Percentiles rank a stretch among this genome's conserved stretches.
Conservation (phyloP, 768 basidiomycete species). For the Russula olivacea region DNA sequence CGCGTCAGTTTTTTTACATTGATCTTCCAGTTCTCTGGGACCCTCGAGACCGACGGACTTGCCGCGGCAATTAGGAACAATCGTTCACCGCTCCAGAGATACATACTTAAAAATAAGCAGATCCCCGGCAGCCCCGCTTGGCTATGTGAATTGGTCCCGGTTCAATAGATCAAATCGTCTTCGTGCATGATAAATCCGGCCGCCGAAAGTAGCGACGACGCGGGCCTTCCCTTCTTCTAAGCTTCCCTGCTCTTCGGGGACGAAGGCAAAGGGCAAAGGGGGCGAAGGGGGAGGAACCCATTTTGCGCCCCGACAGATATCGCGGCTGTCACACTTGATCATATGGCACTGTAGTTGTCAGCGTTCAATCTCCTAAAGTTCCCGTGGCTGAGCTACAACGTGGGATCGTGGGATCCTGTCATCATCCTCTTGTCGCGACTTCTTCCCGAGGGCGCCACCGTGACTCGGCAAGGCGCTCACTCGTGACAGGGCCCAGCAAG, state of each 20-base stretch:
- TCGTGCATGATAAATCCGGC: slow-evolving; percentile 10
- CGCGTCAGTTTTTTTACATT: not conserved
- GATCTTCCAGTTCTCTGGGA: not conserved
- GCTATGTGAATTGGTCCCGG: slow-evolving; percentile 13
- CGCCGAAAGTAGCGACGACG: slow-evolving; percentile 8
- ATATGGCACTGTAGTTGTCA: not conserved
- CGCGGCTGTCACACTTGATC: not conserved
- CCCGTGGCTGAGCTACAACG: slow-evolving; percentile 4
- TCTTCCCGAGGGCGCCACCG: slow-evolving; percentile 8
- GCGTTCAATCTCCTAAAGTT: slow-evolving; percentile 3
- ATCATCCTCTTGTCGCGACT: not conserved
- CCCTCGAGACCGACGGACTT: slow-evolving; percentile 23
- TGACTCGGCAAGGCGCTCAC: not conserved
- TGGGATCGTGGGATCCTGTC: slow-evolving; percentile 15
- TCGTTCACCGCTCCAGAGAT: slow-evolving; percentile 16
- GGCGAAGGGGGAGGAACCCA: not conserved
- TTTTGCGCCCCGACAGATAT: not conserved
- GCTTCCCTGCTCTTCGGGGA: slow-evolving; percentile 18
- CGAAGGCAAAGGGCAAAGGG: not conserved
- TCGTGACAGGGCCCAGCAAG: no score
- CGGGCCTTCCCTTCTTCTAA: slow-evolving; percentile 10
- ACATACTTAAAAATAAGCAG: slow-evolving; percentile 21
- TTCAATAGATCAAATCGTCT: slow-evolving; percentile 6
- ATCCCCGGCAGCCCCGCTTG: slow-evolving; percentile 16
- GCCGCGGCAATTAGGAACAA: slow-evolving; percentile 26